Conservation (phyloP, 108 stramenopile species). For the Aureococcus anophagefferens region DNA sequence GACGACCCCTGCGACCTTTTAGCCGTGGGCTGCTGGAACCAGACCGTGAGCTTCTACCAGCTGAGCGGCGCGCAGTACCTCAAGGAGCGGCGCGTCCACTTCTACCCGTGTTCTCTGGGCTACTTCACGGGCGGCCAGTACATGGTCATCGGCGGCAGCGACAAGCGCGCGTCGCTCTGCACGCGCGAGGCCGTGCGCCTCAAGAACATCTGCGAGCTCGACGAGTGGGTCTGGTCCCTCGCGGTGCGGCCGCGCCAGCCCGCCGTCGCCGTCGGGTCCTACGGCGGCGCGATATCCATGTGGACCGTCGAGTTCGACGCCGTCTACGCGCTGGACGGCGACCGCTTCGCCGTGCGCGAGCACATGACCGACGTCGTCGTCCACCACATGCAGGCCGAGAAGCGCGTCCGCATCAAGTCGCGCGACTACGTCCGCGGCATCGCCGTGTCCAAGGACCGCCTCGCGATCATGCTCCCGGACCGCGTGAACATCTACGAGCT, state of each 20-base stretch:
- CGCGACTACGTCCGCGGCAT: conserved; percentile 46
- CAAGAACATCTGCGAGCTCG: conserved; percentile 12
- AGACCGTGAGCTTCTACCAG: conserved; percentile 47
- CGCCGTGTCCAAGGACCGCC: conserved; percentile 37
- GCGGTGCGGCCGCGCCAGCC: conserved; percentile 24
- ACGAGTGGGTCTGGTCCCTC: conserved; percentile 51
- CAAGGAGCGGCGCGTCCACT: conserved; percentile 33
- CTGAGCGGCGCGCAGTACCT: conserved; percentile 26
- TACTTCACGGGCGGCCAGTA: conserved; percentile 38
- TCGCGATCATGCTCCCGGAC: conserved; percentile 54
- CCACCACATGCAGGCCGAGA: conserved; percentile 49
- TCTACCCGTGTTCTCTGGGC: conserved; percentile 38
- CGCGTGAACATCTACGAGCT: conserved; percentile 35
- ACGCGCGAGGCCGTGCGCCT: conserved; percentile 41
- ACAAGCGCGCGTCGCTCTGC: conserved; percentile 38
- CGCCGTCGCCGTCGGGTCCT: conserved; percentile 29
- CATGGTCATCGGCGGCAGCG: conserved; percentile 41
- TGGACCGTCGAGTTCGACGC: conserved; percentile 28
- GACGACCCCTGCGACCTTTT: conserved; percentile 25
- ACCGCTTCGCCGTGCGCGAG: conserved; percentile 52
- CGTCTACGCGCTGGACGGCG: conserved; percentile 40
- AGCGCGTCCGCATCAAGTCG: conserved; percentile 51
- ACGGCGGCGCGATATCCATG: conserved; percentile 33
- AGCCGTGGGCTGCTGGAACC: conserved; percentile 58
- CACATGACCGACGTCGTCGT: conserved; percentile 56